Conservation (phyloP, 75 land plant species). For the Picea sitchensis region DNA sequence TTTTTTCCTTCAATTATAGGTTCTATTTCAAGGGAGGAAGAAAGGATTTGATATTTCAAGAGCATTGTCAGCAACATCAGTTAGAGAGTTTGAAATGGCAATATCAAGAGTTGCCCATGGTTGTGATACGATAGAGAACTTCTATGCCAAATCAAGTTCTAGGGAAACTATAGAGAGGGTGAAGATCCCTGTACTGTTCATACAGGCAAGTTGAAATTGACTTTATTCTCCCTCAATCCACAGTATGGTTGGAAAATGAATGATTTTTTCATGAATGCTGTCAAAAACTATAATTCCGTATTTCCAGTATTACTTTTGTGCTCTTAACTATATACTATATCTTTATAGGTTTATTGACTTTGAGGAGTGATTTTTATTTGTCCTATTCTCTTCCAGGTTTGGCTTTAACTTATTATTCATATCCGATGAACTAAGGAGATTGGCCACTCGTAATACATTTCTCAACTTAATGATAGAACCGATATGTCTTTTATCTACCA, state of each 20-base stretch:
- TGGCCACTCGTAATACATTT: no score
- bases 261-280: background rate
- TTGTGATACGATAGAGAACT: constrained; percentile 61
- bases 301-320: background rate
- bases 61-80: constrained; percentile 72
- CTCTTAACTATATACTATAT: no score
- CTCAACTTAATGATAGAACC: no score
- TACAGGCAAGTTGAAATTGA: constrained; percentile 55
- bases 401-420: no score
- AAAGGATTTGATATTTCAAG: constrained; percentile 67
- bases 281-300: background rate
- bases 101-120: constrained; percentile 83
- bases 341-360: no score
- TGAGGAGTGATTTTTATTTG: no score
- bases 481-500: no score
- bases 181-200: constrained; percentile 79
- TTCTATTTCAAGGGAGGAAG: constrained; percentile 73
- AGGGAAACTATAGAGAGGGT: constrained; percentile 37
- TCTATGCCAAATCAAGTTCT: constrained; percentile 67
- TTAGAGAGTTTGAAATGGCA: constrained; percentile 83
- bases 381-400: no score
- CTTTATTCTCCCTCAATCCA: background rate
- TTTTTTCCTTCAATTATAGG: constrained; percentile 31
- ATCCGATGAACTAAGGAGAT: no score
- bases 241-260: background rate